Evolutionary conservation across 768 basidiomycete genomes (phyloP).

Genomic region (Lentinula aciculospora): DNA sequence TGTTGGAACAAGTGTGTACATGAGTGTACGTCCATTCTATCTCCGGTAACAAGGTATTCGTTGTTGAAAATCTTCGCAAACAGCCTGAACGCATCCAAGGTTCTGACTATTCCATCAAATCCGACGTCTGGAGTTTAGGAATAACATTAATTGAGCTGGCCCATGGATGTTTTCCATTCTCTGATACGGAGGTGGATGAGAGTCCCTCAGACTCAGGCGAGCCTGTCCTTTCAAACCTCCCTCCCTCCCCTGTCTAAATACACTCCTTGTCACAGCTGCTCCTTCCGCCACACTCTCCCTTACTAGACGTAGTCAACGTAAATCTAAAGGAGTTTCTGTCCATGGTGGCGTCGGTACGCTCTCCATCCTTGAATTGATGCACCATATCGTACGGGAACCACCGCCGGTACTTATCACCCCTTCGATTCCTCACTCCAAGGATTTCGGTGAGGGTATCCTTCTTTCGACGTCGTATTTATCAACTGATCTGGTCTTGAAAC

Average conservation of each 20-base stretch:
- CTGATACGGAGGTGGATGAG: slow-evolving; percentile 36
- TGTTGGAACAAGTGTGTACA: slow-evolving; percentile 97
- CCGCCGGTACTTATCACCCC: slow-evolving; percentile 49
- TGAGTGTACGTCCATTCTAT: slow-evolving; percentile 66
- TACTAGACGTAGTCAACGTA: slow-evolving; percentile 59
- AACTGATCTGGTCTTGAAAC: background rate
- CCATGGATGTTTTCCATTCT: slow-evolving; percentile 98
- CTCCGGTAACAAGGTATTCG: slow-evolving; percentile 22
- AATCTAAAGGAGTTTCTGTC: slow-evolving; percentile 87
- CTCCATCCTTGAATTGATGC: slow-evolving; percentile 93
- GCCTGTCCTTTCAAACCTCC: background rate
- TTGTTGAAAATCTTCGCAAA: slow-evolving; percentile 5
- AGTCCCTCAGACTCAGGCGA: background rate
- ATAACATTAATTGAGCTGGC: slow-evolving; percentile 97
- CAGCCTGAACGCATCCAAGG: slow-evolving; percentile 99
- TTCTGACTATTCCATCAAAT: slow-evolving; percentile 96
- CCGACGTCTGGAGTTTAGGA: slow-evolving; percentile 98
- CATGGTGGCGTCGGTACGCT: slow-evolving; percentile 96
- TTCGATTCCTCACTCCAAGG: background rate
- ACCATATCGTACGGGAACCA: slow-evolving; percentile 98
- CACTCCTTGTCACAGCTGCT: background rate
- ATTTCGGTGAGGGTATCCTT: background rate
- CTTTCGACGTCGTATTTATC: background rate
- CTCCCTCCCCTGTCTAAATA: background rate
- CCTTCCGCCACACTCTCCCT: slow-evolving; percentile 3